Percentiles rank a stretch among this genome's conserved stretches.
Evolutionary conservation across 352 stramenopile genomes (phyloP).

Genomic region (Globisporangium middletonii): DNA sequence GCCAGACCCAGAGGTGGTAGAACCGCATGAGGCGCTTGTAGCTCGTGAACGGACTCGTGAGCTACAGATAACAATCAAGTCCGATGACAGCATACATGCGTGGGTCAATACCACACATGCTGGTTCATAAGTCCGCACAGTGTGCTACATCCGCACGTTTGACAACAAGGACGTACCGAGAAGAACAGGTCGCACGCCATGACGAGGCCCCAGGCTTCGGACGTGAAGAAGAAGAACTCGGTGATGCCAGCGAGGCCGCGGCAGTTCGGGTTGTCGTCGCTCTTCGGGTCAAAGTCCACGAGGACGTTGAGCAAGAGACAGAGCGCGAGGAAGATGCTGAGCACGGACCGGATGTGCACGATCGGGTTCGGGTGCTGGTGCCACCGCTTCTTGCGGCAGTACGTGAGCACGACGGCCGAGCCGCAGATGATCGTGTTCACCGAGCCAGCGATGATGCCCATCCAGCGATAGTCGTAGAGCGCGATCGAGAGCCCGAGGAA

Average conservation of each 20-base stretch:
- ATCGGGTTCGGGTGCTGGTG: conserved; percentile 88
- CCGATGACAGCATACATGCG: neutral
- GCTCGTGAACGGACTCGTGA: conserved; percentile 86
- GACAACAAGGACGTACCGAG: conserved; percentile 23
- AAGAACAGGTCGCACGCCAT: conserved; percentile 88
- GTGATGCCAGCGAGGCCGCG: conserved; percentile 72
- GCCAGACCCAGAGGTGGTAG: conserved; percentile 84
- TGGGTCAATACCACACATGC: neutral
- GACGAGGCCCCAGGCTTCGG: conserved; percentile 81
- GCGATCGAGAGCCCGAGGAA: conserved; percentile 81
- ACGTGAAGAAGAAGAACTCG: conserved; percentile 89
- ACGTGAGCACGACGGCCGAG: conserved; percentile 82
- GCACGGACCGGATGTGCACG: conserved; percentile 76
- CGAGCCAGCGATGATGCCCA: conserved; percentile 78
- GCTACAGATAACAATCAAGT: conserved; percentile 13
- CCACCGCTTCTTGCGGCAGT: conserved; percentile 85
- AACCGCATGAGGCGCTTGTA: conserved; percentile 89
- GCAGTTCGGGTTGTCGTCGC: conserved; percentile 41
- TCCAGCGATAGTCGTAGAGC: conserved; percentile 88
- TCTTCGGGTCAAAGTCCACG: conserved; percentile 64
- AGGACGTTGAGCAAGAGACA: conserved; percentile 82
- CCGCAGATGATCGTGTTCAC: conserved; percentile 86
- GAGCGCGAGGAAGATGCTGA: conserved; percentile 82
- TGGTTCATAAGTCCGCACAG: neutral
- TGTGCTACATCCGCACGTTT: neutral